Percentiles rank a stretch among this genome's conserved stretches.
These are phyloP conservation scores for Yarrowia alimentaria DNA, from an alignment of 805 yeast genomes.

Conservation along the genomic window DNA sequence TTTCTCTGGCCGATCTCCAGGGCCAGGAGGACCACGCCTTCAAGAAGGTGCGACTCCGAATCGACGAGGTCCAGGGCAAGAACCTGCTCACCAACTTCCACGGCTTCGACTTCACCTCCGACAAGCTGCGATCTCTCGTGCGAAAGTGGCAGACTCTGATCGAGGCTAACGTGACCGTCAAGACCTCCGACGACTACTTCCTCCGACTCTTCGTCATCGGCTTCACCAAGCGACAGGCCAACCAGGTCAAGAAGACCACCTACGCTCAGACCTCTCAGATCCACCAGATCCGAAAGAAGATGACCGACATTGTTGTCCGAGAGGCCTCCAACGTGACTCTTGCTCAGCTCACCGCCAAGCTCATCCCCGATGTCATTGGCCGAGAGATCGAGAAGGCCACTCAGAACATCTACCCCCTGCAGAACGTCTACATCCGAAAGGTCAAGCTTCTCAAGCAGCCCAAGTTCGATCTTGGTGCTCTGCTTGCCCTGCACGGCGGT, in stretches of 20 bases:
- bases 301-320: constrained; percentile 93
- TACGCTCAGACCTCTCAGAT: constrained; percentile 97
- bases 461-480: constrained; percentile 95
- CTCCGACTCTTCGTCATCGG: constrained; percentile 96
- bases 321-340: constrained; percentile 93
- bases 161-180: constrained; percentile 97
- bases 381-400: constrained; percentile 98
- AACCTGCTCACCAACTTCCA: constrained; percentile 99
- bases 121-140: constrained; percentile 94
- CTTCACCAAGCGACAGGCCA: constrained; percentile 96
- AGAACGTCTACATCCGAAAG: constrained; percentile 98
- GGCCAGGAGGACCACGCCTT: constrained; percentile 98
- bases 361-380: constrained; percentile 98
- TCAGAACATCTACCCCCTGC: constrained; percentile 92
- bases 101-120: constrained; percentile 97
- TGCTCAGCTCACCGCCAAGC: constrained; percentile 94
- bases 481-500: constrained; percentile 97
- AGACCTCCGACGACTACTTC: constrained; percentile 96
- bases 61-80: constrained; percentile 98
- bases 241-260: constrained; percentile 96
- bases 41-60: constrained; percentile 97
- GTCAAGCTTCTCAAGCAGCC: constrained; percentile 98
- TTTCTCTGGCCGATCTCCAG: constrained; percentile 94
- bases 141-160: constrained; percentile 99
- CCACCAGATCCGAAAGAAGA: constrained; percentile 95